A percentile compares a stretch with the other conserved stretches of the same genome.
Evolutionary conservation across 805 yeast species (phyloP).

Genomic region (Kuraishia borneana): DNA sequence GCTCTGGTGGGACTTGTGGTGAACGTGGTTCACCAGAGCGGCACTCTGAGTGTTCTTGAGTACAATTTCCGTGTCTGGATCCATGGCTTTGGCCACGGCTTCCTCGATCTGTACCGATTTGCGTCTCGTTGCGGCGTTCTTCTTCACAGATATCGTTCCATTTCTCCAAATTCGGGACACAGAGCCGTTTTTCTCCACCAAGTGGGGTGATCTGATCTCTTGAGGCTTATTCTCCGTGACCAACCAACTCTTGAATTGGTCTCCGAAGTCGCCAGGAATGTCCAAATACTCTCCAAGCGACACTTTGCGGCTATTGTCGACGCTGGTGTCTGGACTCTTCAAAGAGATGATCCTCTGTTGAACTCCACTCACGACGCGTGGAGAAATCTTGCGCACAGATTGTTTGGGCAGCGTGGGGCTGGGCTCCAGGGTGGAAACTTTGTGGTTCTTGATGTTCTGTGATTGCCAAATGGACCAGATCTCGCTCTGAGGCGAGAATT

Average conservation of each 20-base stretch:
- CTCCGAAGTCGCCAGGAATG: conserved; percentile 27
- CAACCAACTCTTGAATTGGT: conserved; percentile 20
- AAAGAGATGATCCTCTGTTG: background rate
- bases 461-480: conserved; percentile 22
- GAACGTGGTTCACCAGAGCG: background rate
- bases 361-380: conserved; percentile 26
- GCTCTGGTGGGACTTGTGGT: background rate
- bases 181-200: background rate
- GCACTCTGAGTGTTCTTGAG: background rate
- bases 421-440: background rate
- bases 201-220: background rate
- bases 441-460: conserved; percentile 9
- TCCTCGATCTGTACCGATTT: background rate
- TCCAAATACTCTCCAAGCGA: conserved; percentile 23
- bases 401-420: conserved; percentile 8
- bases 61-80: background rate
- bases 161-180: conserved; percentile 2
- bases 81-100: background rate
- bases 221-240: background rate
- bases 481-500: conserved; percentile 15
- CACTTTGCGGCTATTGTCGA: background rate
- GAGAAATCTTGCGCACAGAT: conserved; percentile 8
- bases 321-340: no score
- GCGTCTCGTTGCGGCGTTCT: background rate
- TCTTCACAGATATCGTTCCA: conserved; percentile 1